phyloP scores from a whole-genome alignment of 805 yeast genomes.

The Allodekkera sacchari region DNA sequence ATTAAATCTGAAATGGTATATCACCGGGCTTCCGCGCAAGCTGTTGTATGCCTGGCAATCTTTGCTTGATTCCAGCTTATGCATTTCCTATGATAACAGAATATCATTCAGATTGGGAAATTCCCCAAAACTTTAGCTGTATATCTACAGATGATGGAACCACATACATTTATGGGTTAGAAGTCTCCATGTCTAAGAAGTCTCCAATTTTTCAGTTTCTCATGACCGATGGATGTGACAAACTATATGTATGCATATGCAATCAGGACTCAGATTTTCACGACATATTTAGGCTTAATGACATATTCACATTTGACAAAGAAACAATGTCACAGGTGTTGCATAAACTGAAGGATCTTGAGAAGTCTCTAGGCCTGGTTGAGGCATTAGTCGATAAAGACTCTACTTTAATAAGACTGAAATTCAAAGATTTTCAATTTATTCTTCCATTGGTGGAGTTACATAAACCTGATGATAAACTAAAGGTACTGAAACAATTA shows the following conservation, averaged over 20 bases:
- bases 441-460: constrained; percentile 1
- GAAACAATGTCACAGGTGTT: constrained; percentile 3
- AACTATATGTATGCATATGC: not conserved
- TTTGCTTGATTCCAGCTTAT: no score
- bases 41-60: no score
- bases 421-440: constrained; percentile 1
- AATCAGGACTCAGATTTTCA: not conserved
- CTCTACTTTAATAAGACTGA: not conserved
- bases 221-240: constrained; percentile 1
- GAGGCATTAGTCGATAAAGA: not conserved
- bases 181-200: no score
- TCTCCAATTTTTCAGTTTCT: constrained; percentile 2
- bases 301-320: constrained; percentile 1
- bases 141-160: no score
- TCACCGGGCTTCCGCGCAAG: no score
- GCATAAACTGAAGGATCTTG: not conserved
- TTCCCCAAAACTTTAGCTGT: no score
- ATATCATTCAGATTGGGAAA: no score
- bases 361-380: not conserved
- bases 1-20: no score
- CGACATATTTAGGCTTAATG: not conserved
- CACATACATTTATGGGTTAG: no score
- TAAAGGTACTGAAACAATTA: constrained; percentile 1
- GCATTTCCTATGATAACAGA: no score
- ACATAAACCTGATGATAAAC: not conserved